Conservation (phyloP, 805 yeast species). For the Hanseniaspora valbyensis region DNA sequence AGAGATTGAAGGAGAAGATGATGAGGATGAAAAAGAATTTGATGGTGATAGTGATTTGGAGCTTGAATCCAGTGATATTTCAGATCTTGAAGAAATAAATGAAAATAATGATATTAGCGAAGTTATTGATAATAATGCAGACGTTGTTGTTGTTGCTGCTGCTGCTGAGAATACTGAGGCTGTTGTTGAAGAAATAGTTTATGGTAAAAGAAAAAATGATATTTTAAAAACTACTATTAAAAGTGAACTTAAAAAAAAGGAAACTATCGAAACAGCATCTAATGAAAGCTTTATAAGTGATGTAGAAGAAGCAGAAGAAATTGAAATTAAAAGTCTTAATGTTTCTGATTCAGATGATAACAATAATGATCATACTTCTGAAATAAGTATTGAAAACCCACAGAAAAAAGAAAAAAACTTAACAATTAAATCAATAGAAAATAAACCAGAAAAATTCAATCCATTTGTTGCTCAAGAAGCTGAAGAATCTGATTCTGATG, state of each 20-base stretch:
- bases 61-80: not conserved
- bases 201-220: conserved; percentile 5
- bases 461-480: conserved; percentile 16
- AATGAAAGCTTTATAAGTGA: conserved; percentile 20
- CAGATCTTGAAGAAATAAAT: not conserved
- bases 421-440: conserved; percentile 16
- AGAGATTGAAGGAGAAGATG: conserved; percentile 16
- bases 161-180: no score
- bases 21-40: not conserved
- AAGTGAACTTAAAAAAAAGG: not conserved
- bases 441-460: conserved; percentile 24
- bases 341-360: no score
- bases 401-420: conserved; percentile 32
- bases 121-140: no score
- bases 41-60: not conserved
- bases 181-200: not conserved
- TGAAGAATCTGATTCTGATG: conserved; percentile 12
- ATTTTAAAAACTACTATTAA: not conserved
- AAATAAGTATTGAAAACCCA: no score
- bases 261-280: not conserved
- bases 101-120: not conserved
- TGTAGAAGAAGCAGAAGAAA: conserved; percentile 27
- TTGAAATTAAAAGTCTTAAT: no score
- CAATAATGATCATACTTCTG: no score
- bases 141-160: no score